A percentile compares a stretch with the other conserved stretches of the same genome.
Conservation (phyloP, 2,329 filamentous ascomycete genomes). For the Aspergillus ochraceoroseus region DNA sequence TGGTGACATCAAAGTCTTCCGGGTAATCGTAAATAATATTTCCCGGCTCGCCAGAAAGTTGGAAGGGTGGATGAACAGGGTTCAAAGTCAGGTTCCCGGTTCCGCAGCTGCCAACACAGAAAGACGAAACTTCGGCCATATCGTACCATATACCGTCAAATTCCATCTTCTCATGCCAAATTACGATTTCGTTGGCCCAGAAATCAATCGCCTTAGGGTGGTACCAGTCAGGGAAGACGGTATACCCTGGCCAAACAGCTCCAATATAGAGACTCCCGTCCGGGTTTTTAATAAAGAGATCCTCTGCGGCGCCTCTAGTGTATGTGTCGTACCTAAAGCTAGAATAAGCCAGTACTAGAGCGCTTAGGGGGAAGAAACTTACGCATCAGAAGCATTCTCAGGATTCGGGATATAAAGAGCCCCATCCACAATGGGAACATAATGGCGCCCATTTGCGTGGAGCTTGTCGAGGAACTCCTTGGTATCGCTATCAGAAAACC, state of each 20-base stretch:
- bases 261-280: constrained; percentile 54
- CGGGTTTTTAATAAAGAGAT: constrained; percentile 51
- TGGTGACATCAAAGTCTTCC: constrained; percentile 65
- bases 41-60: constrained; percentile 60
- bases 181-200: constrained; percentile 54
- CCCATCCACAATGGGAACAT: constrained; percentile 57
- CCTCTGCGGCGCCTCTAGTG: constrained; percentile 47
- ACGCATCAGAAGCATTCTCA: constrained; percentile 61
- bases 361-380: constrained; percentile 34
- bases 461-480: constrained; percentile 51
- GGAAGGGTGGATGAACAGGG: constrained; percentile 63
- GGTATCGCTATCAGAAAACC: constrained; percentile 49
- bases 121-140: constrained; percentile 58
- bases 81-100: constrained; percentile 60
- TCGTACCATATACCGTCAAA: constrained; percentile 58
- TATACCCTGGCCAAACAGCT: constrained; percentile 56
- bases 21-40: constrained; percentile 59
- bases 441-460: constrained; percentile 53
- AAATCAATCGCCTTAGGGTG: constrained; percentile 56
- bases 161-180: constrained; percentile 50
- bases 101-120: constrained; percentile 69
- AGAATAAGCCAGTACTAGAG: constrained; percentile 23
- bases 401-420: constrained; percentile 70
- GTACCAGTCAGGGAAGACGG: constrained; percentile 58
- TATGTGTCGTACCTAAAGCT: constrained; percentile 48